Evolutionary conservation across 257 asterid genomes (phyloP), one percentile per base, ranked within the genome.

Genomic region (Jacaranda copaia): DNA sequence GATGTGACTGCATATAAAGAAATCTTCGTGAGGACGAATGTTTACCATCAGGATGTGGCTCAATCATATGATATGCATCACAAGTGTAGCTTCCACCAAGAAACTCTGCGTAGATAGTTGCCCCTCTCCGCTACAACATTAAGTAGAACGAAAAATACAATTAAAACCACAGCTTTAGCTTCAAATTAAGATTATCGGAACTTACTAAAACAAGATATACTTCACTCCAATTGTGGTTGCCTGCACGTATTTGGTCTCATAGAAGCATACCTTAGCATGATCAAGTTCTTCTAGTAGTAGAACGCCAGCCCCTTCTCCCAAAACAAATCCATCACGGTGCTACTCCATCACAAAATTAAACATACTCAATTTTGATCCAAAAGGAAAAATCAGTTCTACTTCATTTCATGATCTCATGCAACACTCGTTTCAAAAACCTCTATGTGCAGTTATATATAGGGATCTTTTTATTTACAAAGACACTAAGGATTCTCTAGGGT

Each of bases 241-340:
- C 8, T 53, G 11, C 18, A 15, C 2, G 25, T 38, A 60, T 43
- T 4, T 43, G 16, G 8, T 12, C 4, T 12, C 11, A 2, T 36
- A 25, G 11, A 51, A 40, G 20, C 63, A 57, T 38, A 85, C 88
- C 86, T 71, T 79, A 1, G 89, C 89, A 68, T 85, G 91, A 78
- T 85, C 89, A 9, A 80, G 78, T 80, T 87, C 87, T 81, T 87
- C 89, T 35, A 87, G 49, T 15, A 87, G 89, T 20, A 87, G 85
- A 43, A 87, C 89, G 4, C 89, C 88, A 8, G 89, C 87, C 46
- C 91, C 89, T 81, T 87, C 91, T 57, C 89, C 91, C 82, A 87
- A 71, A 14, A 85, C 88, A 78, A 87, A 81, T 68, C 88, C 89
- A 69, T 87, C 89, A 8, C 89, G 70, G 18, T 79, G 59, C 89